Conservation (phyloP, 495 filamentous ascomycete genomes). For the Penicillium chermesinum region DNA sequence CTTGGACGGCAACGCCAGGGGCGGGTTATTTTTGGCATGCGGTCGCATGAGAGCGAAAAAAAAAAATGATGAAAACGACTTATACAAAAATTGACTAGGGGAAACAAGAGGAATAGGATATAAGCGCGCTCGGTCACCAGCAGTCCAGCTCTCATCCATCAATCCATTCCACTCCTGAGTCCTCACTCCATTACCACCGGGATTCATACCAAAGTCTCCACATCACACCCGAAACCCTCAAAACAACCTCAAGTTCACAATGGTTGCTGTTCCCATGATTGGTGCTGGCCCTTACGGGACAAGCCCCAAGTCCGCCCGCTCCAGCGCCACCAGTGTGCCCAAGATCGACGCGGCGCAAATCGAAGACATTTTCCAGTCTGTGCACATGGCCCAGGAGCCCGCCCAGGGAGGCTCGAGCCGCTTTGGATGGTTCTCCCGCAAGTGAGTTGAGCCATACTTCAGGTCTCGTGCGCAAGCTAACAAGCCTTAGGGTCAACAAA, state of each 20-base stretch:
- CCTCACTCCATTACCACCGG: constrained; percentile 1
- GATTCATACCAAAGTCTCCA: background rate
- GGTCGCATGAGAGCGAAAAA: constrained; percentile 6
- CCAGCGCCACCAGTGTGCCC: background rate
- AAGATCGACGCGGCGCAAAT: constrained; percentile 4
- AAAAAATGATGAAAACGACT: constrained; percentile 1
- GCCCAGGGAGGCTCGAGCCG: background rate
- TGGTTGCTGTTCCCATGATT: constrained; percentile 4
- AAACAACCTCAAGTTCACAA: background rate
- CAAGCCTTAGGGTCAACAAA: background rate
- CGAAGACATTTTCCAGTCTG: constrained; percentile 2
- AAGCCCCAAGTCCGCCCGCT: background rate
- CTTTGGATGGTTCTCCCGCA: background rate
- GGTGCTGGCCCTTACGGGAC: constrained; percentile 6
- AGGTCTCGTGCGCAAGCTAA: background rate
- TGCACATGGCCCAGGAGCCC: background rate
- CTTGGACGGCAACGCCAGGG: background rate
- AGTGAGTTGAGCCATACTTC: background rate
- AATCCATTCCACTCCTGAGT: constrained; percentile 1
- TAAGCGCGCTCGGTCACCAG: background rate
- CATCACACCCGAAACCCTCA: background rate
- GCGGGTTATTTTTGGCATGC: constrained; percentile 2
- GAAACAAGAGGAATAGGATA: background rate
- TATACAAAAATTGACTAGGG: constrained; percentile 5
- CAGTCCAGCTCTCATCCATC: constrained; percentile 1